phyloP scores from a whole-genome alignment of 305 asterid species.

The Euphrasia arctica region DNA sequence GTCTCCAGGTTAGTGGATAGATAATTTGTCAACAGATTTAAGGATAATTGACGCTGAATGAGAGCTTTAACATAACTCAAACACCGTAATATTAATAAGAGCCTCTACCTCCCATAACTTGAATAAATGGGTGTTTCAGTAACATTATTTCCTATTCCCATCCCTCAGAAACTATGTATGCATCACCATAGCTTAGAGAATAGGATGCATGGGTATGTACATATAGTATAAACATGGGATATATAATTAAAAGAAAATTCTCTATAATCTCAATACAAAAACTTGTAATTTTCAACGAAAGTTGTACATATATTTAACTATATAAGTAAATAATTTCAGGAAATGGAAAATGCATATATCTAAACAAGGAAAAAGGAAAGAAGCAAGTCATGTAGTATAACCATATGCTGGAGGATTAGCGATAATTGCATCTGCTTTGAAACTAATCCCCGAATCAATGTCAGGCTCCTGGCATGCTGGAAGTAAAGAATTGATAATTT shows the following conservation, averaged over 20 bases:
- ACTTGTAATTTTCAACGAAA: slow-evolving; percentile 1
- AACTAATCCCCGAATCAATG: slow-evolving; percentile 72
- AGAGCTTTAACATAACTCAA: slow-evolving; percentile 18
- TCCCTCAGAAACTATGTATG: slow-evolving; percentile 1
- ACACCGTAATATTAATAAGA: neutral
- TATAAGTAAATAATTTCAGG: neutral
- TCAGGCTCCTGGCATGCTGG: slow-evolving; percentile 94
- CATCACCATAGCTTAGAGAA: neutral
- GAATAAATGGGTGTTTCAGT: slow-evolving; percentile 13
- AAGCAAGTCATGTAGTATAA: slow-evolving; percentile 24
- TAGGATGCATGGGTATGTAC: neutral
- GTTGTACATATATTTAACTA: neutral
- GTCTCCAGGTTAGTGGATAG: slow-evolving; percentile 28
- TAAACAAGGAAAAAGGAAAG: slow-evolving; percentile 1
- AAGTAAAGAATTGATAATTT: slow-evolving; percentile 72
- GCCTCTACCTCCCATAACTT: slow-evolving; percentile 7
- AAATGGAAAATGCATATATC: slow-evolving; percentile 7
- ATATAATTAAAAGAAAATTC: neutral
- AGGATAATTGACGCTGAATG: slow-evolving; percentile 9
- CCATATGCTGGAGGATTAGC: slow-evolving; percentile 99
- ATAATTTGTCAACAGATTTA: slow-evolving; percentile 16
- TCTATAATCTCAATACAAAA: neutral
- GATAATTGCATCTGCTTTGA: slow-evolving; percentile 89
- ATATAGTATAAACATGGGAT: slow-evolving; percentile 2
- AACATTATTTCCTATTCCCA: neutral